phyloP scores from a whole-genome alignment of 2,329 filamentous ascomycete genomes.

The Microdochium bolleyi region DNA sequence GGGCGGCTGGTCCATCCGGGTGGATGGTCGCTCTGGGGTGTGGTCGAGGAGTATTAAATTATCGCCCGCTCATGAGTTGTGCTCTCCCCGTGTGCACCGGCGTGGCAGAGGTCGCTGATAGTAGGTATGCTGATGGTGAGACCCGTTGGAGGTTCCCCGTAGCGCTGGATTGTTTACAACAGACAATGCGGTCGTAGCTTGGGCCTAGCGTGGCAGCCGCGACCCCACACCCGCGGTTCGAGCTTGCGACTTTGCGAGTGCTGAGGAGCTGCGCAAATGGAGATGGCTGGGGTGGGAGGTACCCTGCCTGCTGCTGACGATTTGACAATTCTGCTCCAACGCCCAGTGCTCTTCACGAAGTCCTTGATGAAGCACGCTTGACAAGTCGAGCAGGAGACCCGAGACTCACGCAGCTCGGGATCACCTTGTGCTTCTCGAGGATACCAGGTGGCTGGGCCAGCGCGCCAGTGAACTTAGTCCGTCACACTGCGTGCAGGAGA shows the following conservation, averaged over 20 bases:
- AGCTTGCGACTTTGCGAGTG: not conserved
- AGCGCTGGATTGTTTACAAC: not conserved
- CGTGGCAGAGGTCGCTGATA: not conserved
- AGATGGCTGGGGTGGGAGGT: not conserved
- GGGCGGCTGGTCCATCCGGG: constrained; percentile 12
- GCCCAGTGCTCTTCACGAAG: no score
- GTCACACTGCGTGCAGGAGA: not conserved
- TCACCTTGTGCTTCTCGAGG: no score
- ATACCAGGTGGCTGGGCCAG: not conserved
- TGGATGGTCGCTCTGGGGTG: constrained; percentile 5
- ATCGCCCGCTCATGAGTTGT: not conserved
- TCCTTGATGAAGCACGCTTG: no score
- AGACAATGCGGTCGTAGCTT: not conserved
- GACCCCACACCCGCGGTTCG: not conserved
- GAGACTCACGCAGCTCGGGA: no score
- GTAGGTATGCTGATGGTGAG: not conserved
- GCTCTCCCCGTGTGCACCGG: not conserved
- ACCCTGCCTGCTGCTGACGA: not conserved
- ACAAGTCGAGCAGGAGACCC: no score
- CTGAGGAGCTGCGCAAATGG: not conserved
- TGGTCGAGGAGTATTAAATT: not conserved
- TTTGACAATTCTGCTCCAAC: no score
- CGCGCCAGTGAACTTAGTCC: not conserved
- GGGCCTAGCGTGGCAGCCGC: not conserved
- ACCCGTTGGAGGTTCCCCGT: not conserved